Conservation (phyloP, 306 rosid species). For the Prunus armeniaca region DNA sequence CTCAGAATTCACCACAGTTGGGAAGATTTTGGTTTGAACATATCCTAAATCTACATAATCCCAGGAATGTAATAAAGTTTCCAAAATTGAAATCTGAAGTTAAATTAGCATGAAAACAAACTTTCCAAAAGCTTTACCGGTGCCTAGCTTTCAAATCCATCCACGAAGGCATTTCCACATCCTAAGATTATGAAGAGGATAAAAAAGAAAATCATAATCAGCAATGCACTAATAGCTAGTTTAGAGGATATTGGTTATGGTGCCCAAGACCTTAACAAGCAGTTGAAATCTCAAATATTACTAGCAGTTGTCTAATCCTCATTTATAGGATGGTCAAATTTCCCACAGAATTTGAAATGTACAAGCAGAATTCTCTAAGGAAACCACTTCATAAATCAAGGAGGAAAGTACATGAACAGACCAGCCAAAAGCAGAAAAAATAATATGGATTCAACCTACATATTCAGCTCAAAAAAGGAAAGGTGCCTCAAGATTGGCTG, state of each 20-base stretch:
- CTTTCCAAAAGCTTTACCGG: not conserved
- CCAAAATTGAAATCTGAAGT: not conserved
- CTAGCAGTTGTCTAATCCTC: too few relatives aligned
- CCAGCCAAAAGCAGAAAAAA: not conserved
- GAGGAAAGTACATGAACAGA: not conserved
- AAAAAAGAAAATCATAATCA: not conserved
- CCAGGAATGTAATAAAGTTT: not conserved
- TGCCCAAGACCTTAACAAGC: not conserved
- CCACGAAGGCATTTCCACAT: not conserved
- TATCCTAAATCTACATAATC: too few relatives aligned
- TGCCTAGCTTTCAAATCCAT: not conserved
- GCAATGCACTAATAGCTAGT: not conserved
- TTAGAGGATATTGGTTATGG: not conserved
- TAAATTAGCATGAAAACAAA: not conserved
- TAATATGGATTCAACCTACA: not conserved
- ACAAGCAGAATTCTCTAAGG: not conserved
- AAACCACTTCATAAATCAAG: not conserved
- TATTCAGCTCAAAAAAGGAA: constrained; percentile 21
- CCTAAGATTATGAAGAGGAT: not conserved
- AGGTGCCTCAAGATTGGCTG: constrained; percentile 62
- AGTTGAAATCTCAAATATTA: too few relatives aligned
- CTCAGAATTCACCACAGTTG: not conserved
- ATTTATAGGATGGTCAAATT: too few relatives aligned
- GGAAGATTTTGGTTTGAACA: not conserved
- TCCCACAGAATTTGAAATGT: not conserved